A percentile compares a stretch with the other conserved stretches of the same genome.
Evolutionary conservation across 257 asterid genomes (phyloP).

Genomic region (Jacaranda copaia): DNA sequence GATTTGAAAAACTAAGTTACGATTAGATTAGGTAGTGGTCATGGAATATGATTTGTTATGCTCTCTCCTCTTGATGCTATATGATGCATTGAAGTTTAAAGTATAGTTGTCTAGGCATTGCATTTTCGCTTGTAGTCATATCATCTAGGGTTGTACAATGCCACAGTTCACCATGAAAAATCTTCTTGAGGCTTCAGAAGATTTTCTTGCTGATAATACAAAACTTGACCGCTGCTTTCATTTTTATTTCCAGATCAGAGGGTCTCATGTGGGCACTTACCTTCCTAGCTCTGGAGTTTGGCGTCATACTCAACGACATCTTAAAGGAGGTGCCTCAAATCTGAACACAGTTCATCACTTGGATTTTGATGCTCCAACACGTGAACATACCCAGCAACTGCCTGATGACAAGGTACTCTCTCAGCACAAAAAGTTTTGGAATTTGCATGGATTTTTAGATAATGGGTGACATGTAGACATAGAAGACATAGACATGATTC

Average conservation of each 20-base stretch:
- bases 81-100: background rate
- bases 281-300: constrained; percentile 95
- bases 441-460: constrained; percentile 41
- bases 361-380: constrained; percentile 99
- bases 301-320: constrained; percentile 91
- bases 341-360: constrained; percentile 85
- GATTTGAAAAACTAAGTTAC: background rate
- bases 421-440: constrained; percentile 35
- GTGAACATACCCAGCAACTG: constrained; percentile 87
- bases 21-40: background rate
- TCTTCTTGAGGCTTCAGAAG: constrained; percentile 24
- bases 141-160: constrained; percentile 12
- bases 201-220: constrained; percentile 12
- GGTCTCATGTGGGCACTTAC: constrained; percentile 95
- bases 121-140: constrained; percentile 18
- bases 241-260: constrained; percentile 70
- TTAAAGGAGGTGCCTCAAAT: constrained; percentile 74
- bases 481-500: too few species aligned
- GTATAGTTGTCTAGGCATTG: constrained; percentile 17
- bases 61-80: background rate
- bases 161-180: background rate
- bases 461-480: constrained; percentile 17
- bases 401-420: constrained; percentile 86
- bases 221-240: constrained; percentile 11
- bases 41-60: constrained; percentile 8